Evolutionary conservation across 2,329 filamentous ascomycete species (phyloP), one percentile per base, ranked within the genome.

Genomic region (Calonectria montana): DNA sequence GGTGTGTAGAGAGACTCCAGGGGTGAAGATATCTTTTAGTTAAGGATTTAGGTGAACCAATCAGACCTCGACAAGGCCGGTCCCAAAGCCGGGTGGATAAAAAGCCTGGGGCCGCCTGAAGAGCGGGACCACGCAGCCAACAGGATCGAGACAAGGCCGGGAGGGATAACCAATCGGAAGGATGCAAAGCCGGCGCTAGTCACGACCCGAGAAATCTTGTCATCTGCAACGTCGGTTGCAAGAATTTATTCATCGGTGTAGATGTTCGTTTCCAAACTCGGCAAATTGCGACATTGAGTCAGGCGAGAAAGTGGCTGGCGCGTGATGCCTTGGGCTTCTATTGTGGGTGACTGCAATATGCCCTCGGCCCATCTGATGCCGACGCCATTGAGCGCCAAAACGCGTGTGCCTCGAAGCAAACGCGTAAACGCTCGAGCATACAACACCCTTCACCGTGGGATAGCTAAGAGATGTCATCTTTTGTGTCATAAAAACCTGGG

Each of bases 171-270:
- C 67, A 75, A 69, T 71, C 4, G 55, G 5, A 25, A 0, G 0
- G 0, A 2, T 21, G 29, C 6, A 75, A 75, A 74, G 70, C 74
- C 74, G 73, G 65, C 27, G 73, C 67, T 69, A 75, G 53, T 29
- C 3, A 12, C 55, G 7, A 55, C 41, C 25, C 35, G n/a, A 6
- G 55, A 50, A 61, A n/a, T 29, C 31, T 57, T 35, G 53, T 57
- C 53, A 70, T 57, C 29, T 65, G 62, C 53, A 66, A 50, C 68
- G 12, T 39, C 45, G 43, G 35, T 29, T 31, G 45, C 13, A 43
- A 15, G 6, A 29, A 29, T 35, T 39, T 65, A 31, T 35, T 66
- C 21, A 43, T 12, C 21, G 27, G 53, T n/a, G 10, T 35, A 43
- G 37, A 63, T 47, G 39, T 1, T 23, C 7, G 59, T 45, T 63